Percentiles rank a stretch among this genome's conserved stretches.
phyloP scores from a whole-genome alignment of 2,329 filamentous ascomycete genomes.

The Aspergillus awamori region DNA sequence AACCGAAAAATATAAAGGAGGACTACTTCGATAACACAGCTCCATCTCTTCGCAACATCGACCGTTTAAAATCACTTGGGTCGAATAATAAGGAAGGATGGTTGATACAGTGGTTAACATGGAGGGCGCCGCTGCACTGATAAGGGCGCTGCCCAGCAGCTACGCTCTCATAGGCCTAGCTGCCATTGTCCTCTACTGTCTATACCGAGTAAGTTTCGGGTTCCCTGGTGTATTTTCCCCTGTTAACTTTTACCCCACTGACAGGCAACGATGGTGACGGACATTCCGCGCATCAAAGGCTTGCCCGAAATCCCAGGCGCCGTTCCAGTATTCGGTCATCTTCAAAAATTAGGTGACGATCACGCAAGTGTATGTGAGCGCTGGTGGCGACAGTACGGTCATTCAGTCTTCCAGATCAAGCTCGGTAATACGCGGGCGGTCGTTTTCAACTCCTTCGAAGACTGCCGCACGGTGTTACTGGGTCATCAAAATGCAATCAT shows the following conservation, averaged over 20 bases:
- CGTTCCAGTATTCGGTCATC: slow-evolving; percentile 61
- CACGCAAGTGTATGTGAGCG: slow-evolving; percentile 56
- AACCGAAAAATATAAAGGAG: background rate
- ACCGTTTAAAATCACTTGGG: background rate
- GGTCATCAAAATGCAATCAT: slow-evolving; percentile 73
- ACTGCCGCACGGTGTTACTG: slow-evolving; percentile 68
- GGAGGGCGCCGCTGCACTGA: background rate
- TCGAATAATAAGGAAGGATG: background rate
- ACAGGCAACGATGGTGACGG: slow-evolving; percentile 41
- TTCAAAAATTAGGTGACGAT: slow-evolving; percentile 58
- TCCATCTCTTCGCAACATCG: background rate
- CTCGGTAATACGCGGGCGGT: slow-evolving; percentile 58
- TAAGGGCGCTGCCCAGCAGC: background rate
- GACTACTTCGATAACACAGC: background rate
- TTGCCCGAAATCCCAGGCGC: slow-evolving; percentile 60
- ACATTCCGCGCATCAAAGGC: slow-evolving; percentile 59
- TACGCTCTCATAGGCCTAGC: background rate
- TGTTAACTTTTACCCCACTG: background rate
- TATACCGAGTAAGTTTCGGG: background rate
- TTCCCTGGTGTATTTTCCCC: background rate
- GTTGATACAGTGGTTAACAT: background rate
- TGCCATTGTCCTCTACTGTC: background rate
- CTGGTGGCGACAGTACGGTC: slow-evolving; percentile 60
- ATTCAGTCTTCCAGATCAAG: slow-evolving; percentile 59
- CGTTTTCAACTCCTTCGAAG: slow-evolving; percentile 73